These are phyloP conservation scores for Sphaerosporella brunnea DNA, from an alignment of 495 filamentous ascomycete genomes.

Conservation along the genomic window DNA sequence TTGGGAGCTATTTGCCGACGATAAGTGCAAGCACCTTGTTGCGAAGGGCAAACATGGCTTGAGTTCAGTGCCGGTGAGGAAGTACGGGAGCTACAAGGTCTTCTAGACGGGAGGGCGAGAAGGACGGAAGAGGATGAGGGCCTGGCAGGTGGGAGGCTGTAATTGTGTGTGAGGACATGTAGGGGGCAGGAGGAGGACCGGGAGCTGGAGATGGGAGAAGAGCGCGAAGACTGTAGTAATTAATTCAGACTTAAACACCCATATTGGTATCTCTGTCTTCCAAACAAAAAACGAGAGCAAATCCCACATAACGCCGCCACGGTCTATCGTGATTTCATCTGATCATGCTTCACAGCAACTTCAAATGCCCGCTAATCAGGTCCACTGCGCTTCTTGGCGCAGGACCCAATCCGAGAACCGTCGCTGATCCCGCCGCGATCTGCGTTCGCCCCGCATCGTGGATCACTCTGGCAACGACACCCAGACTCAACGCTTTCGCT, in stretches of 20 bases:
- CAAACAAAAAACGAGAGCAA: not conserved
- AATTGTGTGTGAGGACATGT: too few species aligned
- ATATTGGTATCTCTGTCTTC: not conserved
- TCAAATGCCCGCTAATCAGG: conserved; percentile 70
- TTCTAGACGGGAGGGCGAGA: too few species aligned
- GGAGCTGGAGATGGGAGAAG: not conserved
- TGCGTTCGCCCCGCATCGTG: conserved; percentile 93
- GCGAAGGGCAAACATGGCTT: conserved; percentile 2
- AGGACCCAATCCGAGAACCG: conserved; percentile 75
- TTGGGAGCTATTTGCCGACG: conserved; percentile 5
- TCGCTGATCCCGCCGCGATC: conserved; percentile 80
- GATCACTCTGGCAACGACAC: conserved; percentile 72
- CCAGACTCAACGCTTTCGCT: conserved; percentile 62
- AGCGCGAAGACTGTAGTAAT: not conserved
- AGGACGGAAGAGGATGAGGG: not conserved
- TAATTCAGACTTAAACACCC: not conserved
- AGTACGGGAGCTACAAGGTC: conserved; percentile 8
- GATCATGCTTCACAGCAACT: conserved; percentile 51
- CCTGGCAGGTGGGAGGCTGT: too few species aligned
- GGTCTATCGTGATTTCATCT: not conserved
- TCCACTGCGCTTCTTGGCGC: conserved; percentile 72
- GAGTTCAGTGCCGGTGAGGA: not conserved
- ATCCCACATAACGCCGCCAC: not conserved
- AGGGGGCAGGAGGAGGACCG: not conserved
- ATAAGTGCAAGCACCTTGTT: conserved; percentile 1